phyloP scores from a whole-genome alignment of 2,329 filamentous ascomycete species.

The Cadophora sp. region DNA sequence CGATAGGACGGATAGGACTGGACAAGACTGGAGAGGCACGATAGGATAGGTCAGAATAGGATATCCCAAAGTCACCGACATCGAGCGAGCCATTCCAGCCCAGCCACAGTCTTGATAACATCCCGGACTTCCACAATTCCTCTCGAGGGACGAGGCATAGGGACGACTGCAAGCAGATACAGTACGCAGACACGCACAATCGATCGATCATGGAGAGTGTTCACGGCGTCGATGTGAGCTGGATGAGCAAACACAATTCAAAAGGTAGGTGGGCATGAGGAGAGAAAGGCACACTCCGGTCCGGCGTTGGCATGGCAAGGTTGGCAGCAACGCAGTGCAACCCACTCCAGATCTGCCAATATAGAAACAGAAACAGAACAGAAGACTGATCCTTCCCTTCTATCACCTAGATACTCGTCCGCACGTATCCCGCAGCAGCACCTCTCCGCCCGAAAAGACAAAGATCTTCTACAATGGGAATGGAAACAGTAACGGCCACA shows the following conservation, averaged over 20 bases:
- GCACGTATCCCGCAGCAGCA: slow-evolving; percentile 20
- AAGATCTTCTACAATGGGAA: slow-evolving; percentile 34
- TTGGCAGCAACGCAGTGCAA: slow-evolving; percentile 22
- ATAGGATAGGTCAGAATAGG: slow-evolving; percentile 3
- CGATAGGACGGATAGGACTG: neutral
- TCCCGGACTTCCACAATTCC: slow-evolving; percentile 1
- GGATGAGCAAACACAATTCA: slow-evolving; percentile 42
- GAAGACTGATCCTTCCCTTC: slow-evolving; percentile 11
- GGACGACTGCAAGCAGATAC: neutral
- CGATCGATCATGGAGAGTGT: slow-evolving; percentile 41
- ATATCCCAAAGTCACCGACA: slow-evolving; percentile 16
- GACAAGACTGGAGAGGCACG: neutral
- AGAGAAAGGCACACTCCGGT: slow-evolving; percentile 13
- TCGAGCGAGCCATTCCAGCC: neutral
- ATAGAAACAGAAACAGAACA: neutral
- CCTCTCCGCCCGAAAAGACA: slow-evolving; percentile 26
- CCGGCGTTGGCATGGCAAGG: slow-evolving; percentile 6
- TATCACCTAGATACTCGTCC: slow-evolving; percentile 28
- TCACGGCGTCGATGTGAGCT: slow-evolving; percentile 45
- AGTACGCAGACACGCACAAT: neutral
- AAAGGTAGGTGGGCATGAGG: slow-evolving; percentile 40
- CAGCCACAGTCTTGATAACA: slow-evolving; percentile 19
- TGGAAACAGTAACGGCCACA: slow-evolving; percentile 16
- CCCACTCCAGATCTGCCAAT: neutral
- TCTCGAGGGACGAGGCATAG: neutral